A percentile compares a stretch with the other conserved stretches of the same genome.
Evolutionary conservation across 192 early-diverging fungal genomes (phyloP).

Genomic region (Coemansia sp.): DNA sequence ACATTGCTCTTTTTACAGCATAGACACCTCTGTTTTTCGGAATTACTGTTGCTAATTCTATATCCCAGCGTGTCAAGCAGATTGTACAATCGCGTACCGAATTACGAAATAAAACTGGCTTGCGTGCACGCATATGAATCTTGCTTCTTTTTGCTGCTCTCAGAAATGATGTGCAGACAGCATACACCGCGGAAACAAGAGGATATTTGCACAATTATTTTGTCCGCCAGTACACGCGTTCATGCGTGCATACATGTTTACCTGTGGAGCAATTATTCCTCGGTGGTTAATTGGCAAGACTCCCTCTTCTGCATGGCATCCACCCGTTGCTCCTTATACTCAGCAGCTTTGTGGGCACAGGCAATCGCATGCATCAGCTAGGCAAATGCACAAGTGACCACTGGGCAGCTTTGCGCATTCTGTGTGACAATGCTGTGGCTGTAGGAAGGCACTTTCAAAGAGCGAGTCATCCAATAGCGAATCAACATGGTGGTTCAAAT

Average conservation of each 20-base stretch:
- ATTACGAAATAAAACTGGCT: background rate
- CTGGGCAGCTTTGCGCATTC: background rate
- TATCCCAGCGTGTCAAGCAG: background rate
- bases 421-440: constrained; percentile 1
- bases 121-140: background rate
- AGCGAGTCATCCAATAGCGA: background rate
- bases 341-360: background rate
- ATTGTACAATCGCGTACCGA: background rate
- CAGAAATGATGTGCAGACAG: constrained; percentile 1
- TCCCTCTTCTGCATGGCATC: background rate
- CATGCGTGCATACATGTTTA: background rate
- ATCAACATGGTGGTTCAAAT: background rate
- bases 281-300: background rate
- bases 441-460: background rate
- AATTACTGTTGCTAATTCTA: background rate
- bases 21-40: background rate
- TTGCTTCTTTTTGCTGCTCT: background rate
- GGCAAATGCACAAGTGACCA: background rate
- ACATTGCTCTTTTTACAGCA: background rate
- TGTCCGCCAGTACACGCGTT: background rate
- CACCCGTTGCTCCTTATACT: background rate
- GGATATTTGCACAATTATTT: constrained; percentile 7
- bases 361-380: background rate
- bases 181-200: background rate
- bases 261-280: background rate